Conservation (phyloP, 345 rosid species). For the Populus tremula region DNA sequence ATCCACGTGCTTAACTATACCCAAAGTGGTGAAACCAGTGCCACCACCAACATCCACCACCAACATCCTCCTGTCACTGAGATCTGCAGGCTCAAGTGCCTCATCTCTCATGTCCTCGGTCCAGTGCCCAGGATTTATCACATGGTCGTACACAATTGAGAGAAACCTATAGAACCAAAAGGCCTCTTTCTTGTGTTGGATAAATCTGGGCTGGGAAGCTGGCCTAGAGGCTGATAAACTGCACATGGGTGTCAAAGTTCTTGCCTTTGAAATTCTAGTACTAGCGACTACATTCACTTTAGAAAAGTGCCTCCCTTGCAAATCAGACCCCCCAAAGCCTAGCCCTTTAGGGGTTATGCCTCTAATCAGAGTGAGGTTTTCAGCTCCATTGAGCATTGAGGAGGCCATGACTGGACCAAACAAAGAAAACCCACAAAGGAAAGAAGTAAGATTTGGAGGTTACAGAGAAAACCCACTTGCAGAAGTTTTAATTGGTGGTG, state of each 20-base stretch:
- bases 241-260: slow-evolving; percentile 46
- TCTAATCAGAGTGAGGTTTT: slow-evolving; percentile 39
- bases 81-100: slow-evolving; percentile 97
- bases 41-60: slow-evolving; percentile 99
- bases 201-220: slow-evolving; percentile 89
- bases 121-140: slow-evolving; percentile 91
- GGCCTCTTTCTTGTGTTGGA: slow-evolving; percentile 97
- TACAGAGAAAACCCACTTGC: slow-evolving; percentile 9
- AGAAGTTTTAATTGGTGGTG: background rate
- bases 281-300: slow-evolving; percentile 31
- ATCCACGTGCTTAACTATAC: slow-evolving; percentile 89
- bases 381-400: slow-evolving; percentile 66
- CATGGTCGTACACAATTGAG: slow-evolving; percentile 89
- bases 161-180: slow-evolving; percentile 97
- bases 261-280: slow-evolving; percentile 26
- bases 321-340: slow-evolving; percentile 41
- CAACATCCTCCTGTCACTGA: slow-evolving; percentile 56
- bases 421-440: slow-evolving; percentile 11
- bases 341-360: slow-evolving; percentile 39
- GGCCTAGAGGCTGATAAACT: slow-evolving; percentile 77
- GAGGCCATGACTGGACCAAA: slow-evolving; percentile 52
- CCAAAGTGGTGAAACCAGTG: slow-evolving; percentile 95
- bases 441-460: background rate
- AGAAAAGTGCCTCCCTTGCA: slow-evolving; percentile 38
- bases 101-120: slow-evolving; percentile 98